phyloP scores from a whole-genome alignment of 2,329 filamentous ascomycete genomes.

The Paradendryphiella salina region DNA sequence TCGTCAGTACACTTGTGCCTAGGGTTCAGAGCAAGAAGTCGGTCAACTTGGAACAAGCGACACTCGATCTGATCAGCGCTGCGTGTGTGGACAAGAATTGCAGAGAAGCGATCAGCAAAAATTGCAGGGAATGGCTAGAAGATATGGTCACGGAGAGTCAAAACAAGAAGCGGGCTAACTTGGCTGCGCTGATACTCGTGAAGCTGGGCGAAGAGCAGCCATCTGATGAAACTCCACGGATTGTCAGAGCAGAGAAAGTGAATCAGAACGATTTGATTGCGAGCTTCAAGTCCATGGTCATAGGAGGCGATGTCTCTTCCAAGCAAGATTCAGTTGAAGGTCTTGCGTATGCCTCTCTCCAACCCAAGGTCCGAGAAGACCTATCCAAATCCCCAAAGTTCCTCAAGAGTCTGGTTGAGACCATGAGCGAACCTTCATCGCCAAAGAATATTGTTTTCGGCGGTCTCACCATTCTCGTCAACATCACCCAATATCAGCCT shows the following conservation, averaged over 20 bases:
- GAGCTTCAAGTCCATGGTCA: constrained; percentile 66
- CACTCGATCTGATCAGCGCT: constrained; percentile 86
- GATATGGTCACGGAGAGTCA: constrained; percentile 76
- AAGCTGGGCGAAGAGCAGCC: constrained; percentile 53
- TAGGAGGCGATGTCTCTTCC: constrained; percentile 60
- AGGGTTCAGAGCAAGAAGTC: constrained; percentile 82
- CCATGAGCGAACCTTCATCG: constrained; percentile 51
- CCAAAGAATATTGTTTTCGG: constrained; percentile 74
- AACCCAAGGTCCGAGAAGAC: constrained; percentile 80
- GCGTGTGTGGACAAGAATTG: constrained; percentile 85
- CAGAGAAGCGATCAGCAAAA: constrained; percentile 79
- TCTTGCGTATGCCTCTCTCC: constrained; percentile 86
- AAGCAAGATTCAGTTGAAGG: constrained; percentile 81
- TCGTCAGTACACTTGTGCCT: constrained; percentile 74
- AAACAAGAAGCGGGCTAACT: constrained; percentile 58
- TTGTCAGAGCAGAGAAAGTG: constrained; percentile 38
- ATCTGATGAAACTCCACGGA: constrained; percentile 34
- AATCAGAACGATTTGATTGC: constrained; percentile 56
- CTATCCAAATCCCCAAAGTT: constrained; percentile 70
- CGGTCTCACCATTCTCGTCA: constrained; percentile 79
- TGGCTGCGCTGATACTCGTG: constrained; percentile 59
- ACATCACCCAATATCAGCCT: constrained; percentile 81
- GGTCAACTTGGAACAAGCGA: constrained; percentile 80
- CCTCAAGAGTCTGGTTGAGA: constrained; percentile 69
- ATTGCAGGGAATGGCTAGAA: constrained; percentile 85